Evolutionary conservation across 495 filamentous ascomycete genomes (phyloP).

Genomic region (Hypoxylon trugodes): DNA sequence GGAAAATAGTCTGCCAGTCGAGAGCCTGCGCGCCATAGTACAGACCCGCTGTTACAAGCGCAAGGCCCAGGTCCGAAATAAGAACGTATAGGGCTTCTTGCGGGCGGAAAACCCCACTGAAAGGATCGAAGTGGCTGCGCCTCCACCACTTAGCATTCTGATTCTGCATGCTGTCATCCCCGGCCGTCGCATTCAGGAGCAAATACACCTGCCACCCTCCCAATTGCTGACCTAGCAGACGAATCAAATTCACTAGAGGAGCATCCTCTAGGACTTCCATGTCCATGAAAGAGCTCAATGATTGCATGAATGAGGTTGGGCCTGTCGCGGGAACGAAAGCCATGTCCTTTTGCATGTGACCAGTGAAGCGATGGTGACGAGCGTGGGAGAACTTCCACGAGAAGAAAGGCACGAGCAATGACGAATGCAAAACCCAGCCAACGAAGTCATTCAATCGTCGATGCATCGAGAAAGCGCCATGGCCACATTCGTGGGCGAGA

Average conservation of each 20-base stretch:
- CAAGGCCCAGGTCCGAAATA: slow-evolving; percentile 66
- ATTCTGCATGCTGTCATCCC: slow-evolving; percentile 54
- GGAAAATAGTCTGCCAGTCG: slow-evolving; percentile 59
- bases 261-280: slow-evolving; percentile 64
- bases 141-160: slow-evolving; percentile 69
- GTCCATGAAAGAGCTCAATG: slow-evolving; percentile 47
- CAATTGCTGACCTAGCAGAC: slow-evolving; percentile 61
- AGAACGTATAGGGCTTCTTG: slow-evolving; percentile 64
- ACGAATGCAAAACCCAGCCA: slow-evolving; percentile 72
- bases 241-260: slow-evolving; percentile 59
- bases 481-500: slow-evolving; percentile 77
- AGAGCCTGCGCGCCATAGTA: slow-evolving; percentile 56
- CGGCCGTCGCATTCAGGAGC: slow-evolving; percentile 62
- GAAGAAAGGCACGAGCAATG: slow-evolving; percentile 75
- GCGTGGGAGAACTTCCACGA: slow-evolving; percentile 80
- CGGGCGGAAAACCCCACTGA: slow-evolving; percentile 64
- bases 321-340: slow-evolving; percentile 65
- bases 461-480: slow-evolving; percentile 73
- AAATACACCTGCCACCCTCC: slow-evolving; percentile 67
- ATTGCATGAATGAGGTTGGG: slow-evolving; percentile 46
- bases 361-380: slow-evolving; percentile 73
- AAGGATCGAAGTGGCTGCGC: slow-evolving; percentile 55
- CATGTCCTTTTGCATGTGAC: slow-evolving; percentile 66
- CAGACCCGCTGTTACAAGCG: slow-evolving; percentile 54
- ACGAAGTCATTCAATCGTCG: slow-evolving; percentile 70